These are phyloP conservation scores for Aspergillus cejpii DNA, from an alignment of 2,329 filamentous ascomycete species.

Conservation along the genomic window DNA sequence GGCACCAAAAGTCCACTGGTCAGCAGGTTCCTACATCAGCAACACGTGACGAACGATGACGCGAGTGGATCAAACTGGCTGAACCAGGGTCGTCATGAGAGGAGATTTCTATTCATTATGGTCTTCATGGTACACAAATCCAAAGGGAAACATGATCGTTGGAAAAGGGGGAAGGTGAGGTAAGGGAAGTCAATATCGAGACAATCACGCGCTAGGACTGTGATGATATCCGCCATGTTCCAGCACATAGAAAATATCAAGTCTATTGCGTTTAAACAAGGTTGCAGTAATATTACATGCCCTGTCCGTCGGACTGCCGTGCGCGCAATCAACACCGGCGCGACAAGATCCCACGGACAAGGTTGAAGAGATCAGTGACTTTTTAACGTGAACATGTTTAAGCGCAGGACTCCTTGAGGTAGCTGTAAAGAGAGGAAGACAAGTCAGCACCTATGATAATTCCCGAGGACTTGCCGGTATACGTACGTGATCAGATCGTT, in stretches of 20 bases:
- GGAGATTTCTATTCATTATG: conserved; percentile 25
- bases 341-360: conserved; percentile 16
- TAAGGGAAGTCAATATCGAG: conserved; percentile 12
- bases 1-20: background rate
- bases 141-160: conserved; percentile 15
- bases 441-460: conserved; percentile 11
- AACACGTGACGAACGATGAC: conserved; percentile 1
- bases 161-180: conserved; percentile 1
- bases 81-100: conserved; percentile 16
- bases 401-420: conserved; percentile 35
- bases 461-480: background rate
- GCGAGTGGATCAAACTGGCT: background rate
- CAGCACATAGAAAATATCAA: conserved; percentile 21
- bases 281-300: conserved; percentile 37
- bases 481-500: conserved; percentile 97
- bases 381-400: conserved; percentile 25
- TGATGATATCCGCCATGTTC: conserved; percentile 22
- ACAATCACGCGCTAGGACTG: conserved; percentile 17
- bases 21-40: background rate
- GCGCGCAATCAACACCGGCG: conserved; percentile 10
- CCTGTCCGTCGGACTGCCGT: conserved; percentile 22
- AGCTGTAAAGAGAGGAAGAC: conserved; percentile 21
- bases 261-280: conserved; percentile 33
- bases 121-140: conserved; percentile 20
- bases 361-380: conserved; percentile 17